Evolutionary conservation across 2,329 filamentous ascomycete genomes (phyloP), one percentile per base, ranked within the genome.

Genomic region (Hypoxylon sp.): DNA sequence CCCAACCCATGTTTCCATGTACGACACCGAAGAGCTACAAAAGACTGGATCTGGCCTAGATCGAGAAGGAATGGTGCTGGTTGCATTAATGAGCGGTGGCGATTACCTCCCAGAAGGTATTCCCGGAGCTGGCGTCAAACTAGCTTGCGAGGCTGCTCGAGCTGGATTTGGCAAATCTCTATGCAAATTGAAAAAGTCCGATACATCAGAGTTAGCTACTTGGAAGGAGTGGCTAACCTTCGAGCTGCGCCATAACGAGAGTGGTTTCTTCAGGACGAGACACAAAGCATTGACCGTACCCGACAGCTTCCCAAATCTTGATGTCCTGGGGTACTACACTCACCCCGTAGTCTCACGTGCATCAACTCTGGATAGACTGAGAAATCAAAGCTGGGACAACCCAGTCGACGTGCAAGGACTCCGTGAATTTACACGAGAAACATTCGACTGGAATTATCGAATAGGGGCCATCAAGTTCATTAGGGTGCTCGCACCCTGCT

Each of bases 51-150:
- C 86, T 0, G 91, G 91, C 0, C 83, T 98, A 50, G 93, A 94
- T 75, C 86, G 92, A 19, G 90, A 96, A 70, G 95, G 94, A 0
- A 97, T 99, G 94, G 91, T 98, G 22, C 82, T 99, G 11, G 92
- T 98, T 19, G 96, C 96, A 0, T 83, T 99, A 68, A 94, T 99
- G 87, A 98, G 94, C 73, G 96, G 96, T 5, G 96, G 96, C 5
- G 96, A 99, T 79, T 99, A 99, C 74, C 84, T 95, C 0, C 93
- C 94, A 0, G 92, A 94, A 61, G 96, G 96, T 0, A 91, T 99
- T 14, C 90, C 92, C 0, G 92, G 93, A 3, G 97, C 94, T 73
- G 96, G 96, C 1, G 89, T 94, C 53, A 97, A 95, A 76, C 85
- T 94, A 10, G 95, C 96, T 0, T 96, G 92, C 72, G 94, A 98